Evolutionary conservation across 179 eudicot genomes (phyloP), one percentile per base, ranked within the genome.

Genomic region (Spinacia oleracea): DNA sequence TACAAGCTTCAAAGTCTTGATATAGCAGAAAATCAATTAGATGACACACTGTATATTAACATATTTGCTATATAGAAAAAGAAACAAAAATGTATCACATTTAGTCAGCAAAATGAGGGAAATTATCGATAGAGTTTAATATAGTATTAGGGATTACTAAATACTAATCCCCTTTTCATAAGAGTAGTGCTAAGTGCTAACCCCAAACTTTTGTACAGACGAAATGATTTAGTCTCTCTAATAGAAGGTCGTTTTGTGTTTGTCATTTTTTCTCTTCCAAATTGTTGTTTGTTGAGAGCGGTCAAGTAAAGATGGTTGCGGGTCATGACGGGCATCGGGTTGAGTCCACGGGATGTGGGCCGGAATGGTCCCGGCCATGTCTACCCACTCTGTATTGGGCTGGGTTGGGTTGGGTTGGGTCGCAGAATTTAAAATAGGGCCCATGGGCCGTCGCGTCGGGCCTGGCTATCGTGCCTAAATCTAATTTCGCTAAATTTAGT

Each of bases 121-220:
- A 60, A 66, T 12, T 38, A 34, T 48, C 50, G 23, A 32, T 70
- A 78, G 70, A 21, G 46, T 72, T 58, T 3, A 6, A 46, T 58
- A 78, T 58, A 78, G 72, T 51, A 35, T 48, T 48, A 48, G 53
- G 32, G n/a, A n/a, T n/a, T n/a, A n/a, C n/a, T n/a, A n/a, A 21
- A 72, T 50, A 12, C 59, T 38, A 58, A 10, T 62, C 18, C 31
- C 46, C 16, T 32, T 48, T 6, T 60, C n/a, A 29, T 60, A 60
- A 32, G 35, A 27, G 21, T 18, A 70, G 76, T 62, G n/a, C 42
- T 56, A 60, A 58, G 38, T n/a, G n/a, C 72, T 53, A 60, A 58
- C 40, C 79, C 72, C 76, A 1, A 20, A 29, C 59, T 48, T 35
- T 75, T 83, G 85, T 83, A 83, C 79, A 83, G 80, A 60, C 66